Percentiles rank a stretch among this genome's conserved stretches.
phyloP scores from a whole-genome alignment of 2,329 filamentous ascomycete genomes.

The Exophiala calicioides region DNA sequence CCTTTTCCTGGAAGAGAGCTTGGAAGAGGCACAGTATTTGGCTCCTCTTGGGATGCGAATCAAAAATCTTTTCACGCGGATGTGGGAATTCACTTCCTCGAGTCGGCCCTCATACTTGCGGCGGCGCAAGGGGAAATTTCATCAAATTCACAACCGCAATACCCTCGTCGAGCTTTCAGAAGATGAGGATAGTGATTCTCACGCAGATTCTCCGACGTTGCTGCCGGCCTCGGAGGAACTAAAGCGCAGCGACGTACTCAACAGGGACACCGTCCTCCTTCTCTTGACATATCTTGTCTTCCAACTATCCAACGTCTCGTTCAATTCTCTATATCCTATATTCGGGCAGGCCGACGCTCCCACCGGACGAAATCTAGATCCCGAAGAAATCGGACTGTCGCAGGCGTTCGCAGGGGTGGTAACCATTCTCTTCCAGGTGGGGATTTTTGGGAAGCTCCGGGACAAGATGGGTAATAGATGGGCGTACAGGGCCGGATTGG shows the following conservation, averaged over 20 bases:
- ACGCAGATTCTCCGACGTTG: conserved; percentile 41
- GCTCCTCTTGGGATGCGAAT: conserved; percentile 62
- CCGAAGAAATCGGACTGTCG: conserved; percentile 79
- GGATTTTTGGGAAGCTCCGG: conserved; percentile 77
- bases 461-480: conserved; percentile 79
- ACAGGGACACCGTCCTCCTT: conserved; percentile 77
- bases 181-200: conserved; percentile 39
- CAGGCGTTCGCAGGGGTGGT: conserved; percentile 80
- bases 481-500: conserved; percentile 76
- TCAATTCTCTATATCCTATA: conserved; percentile 92
- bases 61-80: conserved; percentile 63
- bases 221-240: conserved; percentile 49
- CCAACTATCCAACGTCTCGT: conserved; percentile 89
- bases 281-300: conserved; percentile 88
- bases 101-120: conserved; percentile 60
- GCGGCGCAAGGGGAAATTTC: conserved; percentile 33
- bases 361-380: conserved; percentile 72
- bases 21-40: conserved; percentile 65
- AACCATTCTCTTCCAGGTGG: conserved; percentile 88
- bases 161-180: conserved; percentile 18
- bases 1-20: conserved; percentile 84
- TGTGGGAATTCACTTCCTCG: conserved; percentile 68
- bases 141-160: conserved; percentile 13
- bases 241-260: conserved; percentile 64
- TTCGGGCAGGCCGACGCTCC: conserved; percentile 77